Evolutionary conservation across 1,284 basidiomycete species (phyloP), one percentile per base, ranked within the genome.

Genomic region (Sporisorium scitamineum): DNA sequence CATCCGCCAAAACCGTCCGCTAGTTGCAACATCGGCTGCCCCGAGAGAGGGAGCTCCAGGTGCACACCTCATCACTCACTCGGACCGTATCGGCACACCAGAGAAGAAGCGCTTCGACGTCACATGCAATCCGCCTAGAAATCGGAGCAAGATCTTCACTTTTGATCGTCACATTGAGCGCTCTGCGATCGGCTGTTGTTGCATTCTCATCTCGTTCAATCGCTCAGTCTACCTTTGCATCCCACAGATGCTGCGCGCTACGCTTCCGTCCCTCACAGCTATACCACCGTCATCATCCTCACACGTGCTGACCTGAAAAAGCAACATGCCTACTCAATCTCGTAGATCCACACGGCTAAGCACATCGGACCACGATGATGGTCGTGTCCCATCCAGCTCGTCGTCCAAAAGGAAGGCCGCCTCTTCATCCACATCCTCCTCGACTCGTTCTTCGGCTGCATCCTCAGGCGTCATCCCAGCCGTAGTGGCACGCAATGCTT

Each of bases 401-500:
- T 62, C 65, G 14, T 62, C 65, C 44, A 61, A 41, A 37, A 56
- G 56, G 6, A 69, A 66, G 27, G 26, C 61, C 5, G 54, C 58
- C 9, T 50, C 65, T 22, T 56, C 60, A 24, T 18, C 62, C 24
- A 51, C 68, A 42, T 61, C 70, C 5, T 68, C 65, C 5, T 71
- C 65, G 47, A 63, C 57, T 31, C 61, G 74, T 16, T 70, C 67
- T 10, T 77, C 75, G 13, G 67, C 58, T 14, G 66, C 75, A 54
- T 77, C 75, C 5, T 72, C 69, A 1, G 75, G 62, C 24, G 66
- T 77, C 45, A 72, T 77, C 20, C 75, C 75, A 20, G 70, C 75
- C 9, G 63, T 77, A 44, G 75, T 67, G 22, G 70, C 75, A 7
- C 66, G 70, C 44, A 67, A 69, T 48, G 56, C 73, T 18, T 52